phyloP scores from a whole-genome alignment of 2,329 filamentous ascomycete genomes.

The Zopfia rhizophila region DNA sequence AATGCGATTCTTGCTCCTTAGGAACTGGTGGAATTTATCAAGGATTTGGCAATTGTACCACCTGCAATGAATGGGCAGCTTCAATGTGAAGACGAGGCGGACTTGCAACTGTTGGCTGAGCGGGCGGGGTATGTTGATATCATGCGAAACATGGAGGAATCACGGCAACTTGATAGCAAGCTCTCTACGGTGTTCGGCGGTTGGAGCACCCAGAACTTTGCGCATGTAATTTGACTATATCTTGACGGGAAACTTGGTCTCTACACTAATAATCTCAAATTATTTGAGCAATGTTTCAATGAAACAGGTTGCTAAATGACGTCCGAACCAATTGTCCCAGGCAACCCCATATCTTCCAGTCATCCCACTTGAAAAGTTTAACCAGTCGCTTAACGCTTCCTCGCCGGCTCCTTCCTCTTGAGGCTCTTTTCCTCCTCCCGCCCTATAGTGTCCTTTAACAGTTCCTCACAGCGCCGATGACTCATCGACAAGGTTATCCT shows the following conservation, averaged over 20 bases:
- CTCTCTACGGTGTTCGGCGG: slow-evolving; percentile 4
- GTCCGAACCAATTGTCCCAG: no score
- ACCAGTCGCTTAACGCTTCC: no score
- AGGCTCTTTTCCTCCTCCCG: no score
- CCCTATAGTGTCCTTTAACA: no score
- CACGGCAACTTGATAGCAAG: slow-evolving; percentile 5
- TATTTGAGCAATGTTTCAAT: slow-evolving; percentile 12
- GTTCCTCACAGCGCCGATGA: no score
- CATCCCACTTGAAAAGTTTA: no score
- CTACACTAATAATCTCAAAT: slow-evolving; percentile 8
- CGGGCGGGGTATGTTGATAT: slow-evolving; percentile 12
- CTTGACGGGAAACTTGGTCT: slow-evolving; percentile 9
- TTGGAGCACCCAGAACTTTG: slow-evolving; percentile 13
- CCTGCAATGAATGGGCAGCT: slow-evolving; percentile 4
- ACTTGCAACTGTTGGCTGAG: slow-evolving; percentile 11
- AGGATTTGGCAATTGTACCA: slow-evolving; percentile 18
- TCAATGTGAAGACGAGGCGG: slow-evolving; percentile 7
- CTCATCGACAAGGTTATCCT: no score
- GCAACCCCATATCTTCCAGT: no score
- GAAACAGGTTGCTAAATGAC: no score
- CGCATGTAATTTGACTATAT: slow-evolving; percentile 13
- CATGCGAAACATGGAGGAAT: slow-evolving; percentile 7
- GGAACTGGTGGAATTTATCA: slow-evolving; percentile 17
- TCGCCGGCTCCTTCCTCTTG: no score
- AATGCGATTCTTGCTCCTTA: slow-evolving; percentile 13